Percentiles rank a stretch among this genome's conserved stretches.
Conservation (phyloP, 73 alveolate species). For the Paramecium octaurelia region DNA sequence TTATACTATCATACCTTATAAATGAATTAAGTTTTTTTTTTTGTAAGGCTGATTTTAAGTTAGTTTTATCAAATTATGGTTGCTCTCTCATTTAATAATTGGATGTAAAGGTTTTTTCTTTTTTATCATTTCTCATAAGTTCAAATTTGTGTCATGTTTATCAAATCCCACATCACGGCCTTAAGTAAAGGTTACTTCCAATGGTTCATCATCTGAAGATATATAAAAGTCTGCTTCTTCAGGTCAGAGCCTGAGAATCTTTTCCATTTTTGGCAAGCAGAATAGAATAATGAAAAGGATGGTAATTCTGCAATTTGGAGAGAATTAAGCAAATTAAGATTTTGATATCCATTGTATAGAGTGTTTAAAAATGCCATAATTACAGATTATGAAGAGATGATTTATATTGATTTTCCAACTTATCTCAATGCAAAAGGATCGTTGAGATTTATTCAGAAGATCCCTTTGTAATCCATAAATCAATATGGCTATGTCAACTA, state of each 20-base stretch:
- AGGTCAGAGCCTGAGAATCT: not conserved
- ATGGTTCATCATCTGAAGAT: constrained; percentile 47
- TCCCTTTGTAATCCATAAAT: not conserved
- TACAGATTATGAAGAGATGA: not conserved
- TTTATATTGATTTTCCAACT: not conserved
- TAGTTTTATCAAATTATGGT: not conserved
- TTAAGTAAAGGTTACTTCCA: not conserved
- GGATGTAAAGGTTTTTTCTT: not conserved
- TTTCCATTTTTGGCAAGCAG: constrained; percentile 18
- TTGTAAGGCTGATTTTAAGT: not conserved
- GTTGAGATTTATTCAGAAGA: not conserved
- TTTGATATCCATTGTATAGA: not conserved
- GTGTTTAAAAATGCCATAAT: not conserved
- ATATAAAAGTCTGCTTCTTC: constrained; percentile 10
- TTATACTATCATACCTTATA: no score
- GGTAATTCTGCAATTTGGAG: not conserved
- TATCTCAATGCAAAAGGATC: not conserved
- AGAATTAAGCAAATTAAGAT: not conserved
- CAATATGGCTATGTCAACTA: not conserved
- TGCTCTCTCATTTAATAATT: not conserved
- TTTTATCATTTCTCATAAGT: not conserved
- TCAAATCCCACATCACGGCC: not conserved
- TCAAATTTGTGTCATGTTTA: not conserved
- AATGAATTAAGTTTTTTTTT: not conserved
- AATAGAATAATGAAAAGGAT: not conserved